phyloP scores from a whole-genome alignment of 1,139 yeast genomes.

The Candida sanyaensis region DNA sequence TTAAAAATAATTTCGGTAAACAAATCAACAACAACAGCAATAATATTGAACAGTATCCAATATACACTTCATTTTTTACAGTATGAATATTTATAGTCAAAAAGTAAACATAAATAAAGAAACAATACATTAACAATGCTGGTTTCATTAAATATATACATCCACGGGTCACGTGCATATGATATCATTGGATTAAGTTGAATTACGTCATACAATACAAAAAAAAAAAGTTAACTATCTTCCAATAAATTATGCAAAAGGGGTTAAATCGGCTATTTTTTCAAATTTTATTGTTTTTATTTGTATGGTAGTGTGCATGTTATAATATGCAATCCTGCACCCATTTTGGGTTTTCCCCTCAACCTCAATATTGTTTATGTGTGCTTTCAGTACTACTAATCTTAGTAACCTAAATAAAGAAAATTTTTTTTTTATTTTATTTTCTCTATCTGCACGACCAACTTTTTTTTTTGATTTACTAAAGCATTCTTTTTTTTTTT shows the following conservation, averaged over 20 bases:
- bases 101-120: neutral
- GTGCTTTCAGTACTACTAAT: too few species aligned
- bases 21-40: too few species aligned
- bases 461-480: neutral
- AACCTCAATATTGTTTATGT: neutral
- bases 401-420: neutral
- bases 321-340: neutral
- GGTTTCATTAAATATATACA: too few species aligned
- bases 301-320: neutral
- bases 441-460: neutral
- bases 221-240: neutral
- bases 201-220: too few species aligned
- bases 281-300: neutral
- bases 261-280: neutral
- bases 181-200: too few species aligned
- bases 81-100: neutral
- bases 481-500: neutral
- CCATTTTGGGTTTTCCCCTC: neutral
- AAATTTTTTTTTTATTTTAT: neutral
- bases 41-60: too few species aligned
- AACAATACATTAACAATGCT: too few species aligned
- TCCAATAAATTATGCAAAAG: neutral
- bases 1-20: too few species aligned
- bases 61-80: too few species aligned
- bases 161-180: too few species aligned